These are phyloP conservation scores for Geum urbanum DNA, from an alignment of 306 rosid genomes.

Conservation along the genomic window DNA sequence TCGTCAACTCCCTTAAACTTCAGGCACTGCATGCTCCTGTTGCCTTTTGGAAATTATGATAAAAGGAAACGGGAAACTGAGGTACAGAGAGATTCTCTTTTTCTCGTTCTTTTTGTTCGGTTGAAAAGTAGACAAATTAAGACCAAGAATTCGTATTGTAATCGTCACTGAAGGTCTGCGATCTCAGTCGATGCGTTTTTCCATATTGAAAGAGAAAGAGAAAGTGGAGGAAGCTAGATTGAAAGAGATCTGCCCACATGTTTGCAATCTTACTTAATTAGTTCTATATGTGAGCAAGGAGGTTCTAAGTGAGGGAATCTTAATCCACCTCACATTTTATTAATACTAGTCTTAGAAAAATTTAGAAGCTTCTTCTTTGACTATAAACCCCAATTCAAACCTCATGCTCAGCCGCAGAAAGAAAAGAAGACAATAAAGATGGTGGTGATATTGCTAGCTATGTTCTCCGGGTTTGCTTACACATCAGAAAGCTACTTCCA, in stretches of 20 bases:
- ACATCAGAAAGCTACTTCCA: background rate
- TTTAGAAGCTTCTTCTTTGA: background rate
- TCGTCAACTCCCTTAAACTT: constrained; percentile 18
- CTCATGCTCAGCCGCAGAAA: background rate
- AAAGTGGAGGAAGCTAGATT: background rate
- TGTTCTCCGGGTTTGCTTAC: background rate
- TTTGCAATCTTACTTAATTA: too few relatives aligned
- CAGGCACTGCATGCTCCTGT: constrained; percentile 5
- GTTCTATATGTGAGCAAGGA: too few relatives aligned
- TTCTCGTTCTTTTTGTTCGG: background rate
- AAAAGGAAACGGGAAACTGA: background rate
- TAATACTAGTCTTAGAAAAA: background rate
- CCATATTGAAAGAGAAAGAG: constrained; percentile 7
- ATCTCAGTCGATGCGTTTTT: constrained; percentile 15
- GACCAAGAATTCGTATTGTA: background rate
- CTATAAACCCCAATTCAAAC: background rate
- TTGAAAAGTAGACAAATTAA: background rate
- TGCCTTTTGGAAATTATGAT: background rate
- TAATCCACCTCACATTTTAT: background rate
- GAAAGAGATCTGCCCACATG: background rate
- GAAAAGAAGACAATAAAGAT: background rate
- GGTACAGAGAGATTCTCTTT: background rate
- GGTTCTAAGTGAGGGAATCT: background rate
- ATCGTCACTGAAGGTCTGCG: background rate
- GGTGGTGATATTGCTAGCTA: background rate